phyloP scores from a whole-genome alignment of 2,329 filamentous ascomycete species.

The Fusarium sp. region DNA sequence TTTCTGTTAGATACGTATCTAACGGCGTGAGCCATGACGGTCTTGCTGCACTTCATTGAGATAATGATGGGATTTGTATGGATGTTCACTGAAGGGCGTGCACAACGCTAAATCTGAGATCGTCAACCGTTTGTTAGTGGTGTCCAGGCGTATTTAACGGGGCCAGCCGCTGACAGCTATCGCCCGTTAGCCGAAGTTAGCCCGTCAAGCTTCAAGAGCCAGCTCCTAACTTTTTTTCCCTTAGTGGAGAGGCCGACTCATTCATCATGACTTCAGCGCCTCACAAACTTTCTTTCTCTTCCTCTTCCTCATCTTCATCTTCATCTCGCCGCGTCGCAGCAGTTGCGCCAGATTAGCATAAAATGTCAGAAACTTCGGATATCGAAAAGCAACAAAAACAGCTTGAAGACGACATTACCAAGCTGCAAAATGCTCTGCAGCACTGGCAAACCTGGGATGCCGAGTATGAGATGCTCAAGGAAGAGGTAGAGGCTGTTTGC shows the following conservation, averaged over 20 bases:
- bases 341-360: slow-evolving; percentile 27
- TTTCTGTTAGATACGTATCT: background rate
- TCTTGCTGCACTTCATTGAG: background rate
- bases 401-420: slow-evolving; percentile 78
- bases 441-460: slow-evolving; percentile 94
- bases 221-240: slow-evolving; percentile 28
- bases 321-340: slow-evolving; percentile 11
- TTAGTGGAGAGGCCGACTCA: slow-evolving; percentile 18
- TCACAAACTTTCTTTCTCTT: slow-evolving; percentile 20
- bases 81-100: slow-evolving; percentile 28
- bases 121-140: background rate
- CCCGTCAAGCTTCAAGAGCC: slow-evolving; percentile 34
- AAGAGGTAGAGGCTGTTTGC: slow-evolving; percentile 75
- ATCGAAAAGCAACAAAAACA: slow-evolving; percentile 80
- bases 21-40: background rate
- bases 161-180: background rate
- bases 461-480: slow-evolving; percentile 90
- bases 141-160: background rate
- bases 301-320: slow-evolving; percentile 11
- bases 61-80: slow-evolving; percentile 2
- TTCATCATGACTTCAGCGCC: slow-evolving; percentile 29
- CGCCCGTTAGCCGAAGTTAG: slow-evolving; percentile 45
- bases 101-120: slow-evolving; percentile 21
- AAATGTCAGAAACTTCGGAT: slow-evolving; percentile 68
- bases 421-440: slow-evolving; percentile 80